Conservation (phyloP, 805 yeast genomes). For the Candida hispaniensis region DNA sequence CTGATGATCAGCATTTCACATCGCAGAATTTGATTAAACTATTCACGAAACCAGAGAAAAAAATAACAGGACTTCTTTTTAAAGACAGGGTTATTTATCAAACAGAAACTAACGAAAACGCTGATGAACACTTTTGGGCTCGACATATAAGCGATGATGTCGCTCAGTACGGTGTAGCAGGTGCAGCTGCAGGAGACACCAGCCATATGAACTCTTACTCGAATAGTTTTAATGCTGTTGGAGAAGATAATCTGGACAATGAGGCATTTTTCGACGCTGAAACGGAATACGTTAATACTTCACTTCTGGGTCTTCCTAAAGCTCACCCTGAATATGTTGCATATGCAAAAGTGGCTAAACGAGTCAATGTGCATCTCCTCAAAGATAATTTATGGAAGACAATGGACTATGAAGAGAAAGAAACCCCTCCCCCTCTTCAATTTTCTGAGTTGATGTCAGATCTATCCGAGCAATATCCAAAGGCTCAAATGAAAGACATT, state of each 20-base stretch:
- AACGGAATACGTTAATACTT: slow-evolving; percentile 18
- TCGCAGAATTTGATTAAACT: slow-evolving; percentile 56
- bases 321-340: slow-evolving; percentile 33
- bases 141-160: slow-evolving; percentile 29
- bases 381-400: slow-evolving; percentile 70
- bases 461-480: slow-evolving; percentile 43
- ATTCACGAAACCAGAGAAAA: slow-evolving; percentile 50
- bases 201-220: no score
- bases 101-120: slow-evolving; percentile 27
- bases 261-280: slow-evolving; percentile 33
- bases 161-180: slow-evolving; percentile 7
- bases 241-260: slow-evolving; percentile 19
- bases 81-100: slow-evolving; percentile 12
- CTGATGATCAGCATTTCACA: slow-evolving; percentile 63
- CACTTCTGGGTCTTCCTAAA: slow-evolving; percentile 12
- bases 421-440: slow-evolving; percentile 19
- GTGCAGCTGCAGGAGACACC: slow-evolving; percentile 18
- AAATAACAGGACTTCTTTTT: slow-evolving; percentile 15
- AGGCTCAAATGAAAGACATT: slow-evolving; percentile 49
- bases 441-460: slow-evolving; percentile 42
- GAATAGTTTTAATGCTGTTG: slow-evolving; percentile 33
- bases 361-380: slow-evolving; percentile 61
- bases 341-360: slow-evolving; percentile 64
- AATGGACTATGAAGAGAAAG: slow-evolving; percentile 23
- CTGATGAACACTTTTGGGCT: slow-evolving; percentile 70